Evolutionary conservation across 2,329 filamentous ascomycete genomes (phyloP).

Genomic region (Sporothrix globosa): DNA sequence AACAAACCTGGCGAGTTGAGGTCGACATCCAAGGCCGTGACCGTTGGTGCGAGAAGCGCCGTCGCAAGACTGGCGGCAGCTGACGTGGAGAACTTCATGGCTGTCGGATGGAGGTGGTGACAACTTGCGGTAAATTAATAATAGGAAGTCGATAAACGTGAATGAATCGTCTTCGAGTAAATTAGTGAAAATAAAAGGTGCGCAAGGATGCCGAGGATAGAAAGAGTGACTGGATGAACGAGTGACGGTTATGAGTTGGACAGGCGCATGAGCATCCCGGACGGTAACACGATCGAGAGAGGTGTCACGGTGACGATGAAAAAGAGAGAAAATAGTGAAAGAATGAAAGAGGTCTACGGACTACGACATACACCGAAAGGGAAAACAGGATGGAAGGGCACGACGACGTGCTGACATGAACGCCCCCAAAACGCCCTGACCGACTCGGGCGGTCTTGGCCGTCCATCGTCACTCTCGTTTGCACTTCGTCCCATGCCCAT

Average conservation of each 20-base stretch:
- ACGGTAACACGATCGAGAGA: constrained; percentile 7
- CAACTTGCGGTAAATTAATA: neutral
- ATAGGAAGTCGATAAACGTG: neutral
- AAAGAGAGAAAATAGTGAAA: neutral
- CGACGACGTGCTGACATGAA: neutral
- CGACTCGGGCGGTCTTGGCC: constrained; percentile 22
- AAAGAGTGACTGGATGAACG: neutral
- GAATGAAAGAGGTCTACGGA: neutral
- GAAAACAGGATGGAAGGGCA: neutral
- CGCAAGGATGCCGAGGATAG: neutral
- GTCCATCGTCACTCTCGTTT: constrained; percentile 16
- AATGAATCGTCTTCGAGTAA: neutral
- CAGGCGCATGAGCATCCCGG: constrained; percentile 22
- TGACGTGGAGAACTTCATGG: constrained; percentile 30
- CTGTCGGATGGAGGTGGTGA: neutral
- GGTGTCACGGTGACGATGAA: constrained; percentile 2
- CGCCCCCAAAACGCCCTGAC: constrained; percentile 1
- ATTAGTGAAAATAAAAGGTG: too few species aligned
- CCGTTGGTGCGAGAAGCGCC: neutral
- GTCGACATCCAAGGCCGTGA: constrained; percentile 34
- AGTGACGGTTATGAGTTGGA: constrained; percentile 24
- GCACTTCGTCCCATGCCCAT: too few species aligned
- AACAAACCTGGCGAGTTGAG: constrained; percentile 30
- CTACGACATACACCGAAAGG: neutral
- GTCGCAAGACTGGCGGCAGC: constrained; percentile 12